Conservation (phyloP, 148 eudicot genomes). For the Vaccinium corymbosum region DNA sequence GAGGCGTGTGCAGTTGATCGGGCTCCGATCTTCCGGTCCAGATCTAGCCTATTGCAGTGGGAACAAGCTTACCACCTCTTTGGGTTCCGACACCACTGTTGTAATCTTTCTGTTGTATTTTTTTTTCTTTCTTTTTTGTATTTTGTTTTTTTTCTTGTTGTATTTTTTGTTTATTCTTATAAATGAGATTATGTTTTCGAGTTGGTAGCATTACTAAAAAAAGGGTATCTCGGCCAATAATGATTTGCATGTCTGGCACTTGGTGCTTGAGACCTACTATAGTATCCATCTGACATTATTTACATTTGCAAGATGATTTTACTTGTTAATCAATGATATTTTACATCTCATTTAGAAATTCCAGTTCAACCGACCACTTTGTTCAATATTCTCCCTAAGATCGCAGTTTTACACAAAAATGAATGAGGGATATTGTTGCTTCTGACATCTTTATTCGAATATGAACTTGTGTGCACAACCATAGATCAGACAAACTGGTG, state of each 20-base stretch:
- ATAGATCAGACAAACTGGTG: conserved; percentile 2
- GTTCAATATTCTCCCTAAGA: not conserved
- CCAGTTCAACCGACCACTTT: not conserved
- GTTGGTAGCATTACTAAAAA: too few relatives aligned
- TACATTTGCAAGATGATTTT: not conserved
- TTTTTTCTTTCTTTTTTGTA: too few relatives aligned
- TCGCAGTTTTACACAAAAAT: not conserved
- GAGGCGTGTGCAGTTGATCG: too few relatives aligned
- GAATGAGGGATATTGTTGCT: not conserved
- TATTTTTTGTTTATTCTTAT: too few relatives aligned
- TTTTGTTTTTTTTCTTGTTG: too few relatives aligned
- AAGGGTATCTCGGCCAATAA: not conserved
- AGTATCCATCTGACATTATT: not conserved
- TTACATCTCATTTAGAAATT: not conserved
- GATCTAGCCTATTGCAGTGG: too few relatives aligned
- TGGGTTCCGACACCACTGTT: too few relatives aligned
- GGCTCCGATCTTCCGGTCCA: too few relatives aligned
- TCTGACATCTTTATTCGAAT: not conserved
- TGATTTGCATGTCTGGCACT: not conserved
- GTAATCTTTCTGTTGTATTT: too few relatives aligned
- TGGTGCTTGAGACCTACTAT: not conserved
- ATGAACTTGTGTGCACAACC: not conserved
- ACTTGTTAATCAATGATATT: not conserved
- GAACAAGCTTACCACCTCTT: too few relatives aligned
- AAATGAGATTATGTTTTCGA: too few relatives aligned